Conservation (phyloP, 23 red algal species). For the Gracilaria gracilis region DNA sequence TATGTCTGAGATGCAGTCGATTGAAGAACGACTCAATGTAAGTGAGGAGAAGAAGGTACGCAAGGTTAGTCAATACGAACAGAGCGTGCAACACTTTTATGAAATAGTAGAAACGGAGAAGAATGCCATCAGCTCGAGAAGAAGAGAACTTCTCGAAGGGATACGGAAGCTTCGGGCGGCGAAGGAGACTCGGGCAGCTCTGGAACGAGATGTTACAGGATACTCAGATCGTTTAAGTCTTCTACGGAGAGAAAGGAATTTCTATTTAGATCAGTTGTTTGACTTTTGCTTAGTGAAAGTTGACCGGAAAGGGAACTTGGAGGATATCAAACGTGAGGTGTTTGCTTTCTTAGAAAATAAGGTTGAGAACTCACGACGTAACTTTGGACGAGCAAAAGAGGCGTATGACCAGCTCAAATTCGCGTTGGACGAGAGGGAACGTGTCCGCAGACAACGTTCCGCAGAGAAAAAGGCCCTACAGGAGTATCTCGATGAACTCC, state of each 20-base stretch:
- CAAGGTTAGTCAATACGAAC: constrained; percentile 12
- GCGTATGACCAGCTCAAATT: background rate
- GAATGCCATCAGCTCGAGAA: constrained; percentile 14
- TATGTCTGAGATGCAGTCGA: constrained; percentile 9
- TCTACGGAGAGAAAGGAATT: constrained; percentile 35
- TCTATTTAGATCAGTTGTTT: constrained; percentile 28
- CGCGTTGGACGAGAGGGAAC: constrained; percentile 36
- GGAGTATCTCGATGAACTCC: constrained; percentile 39
- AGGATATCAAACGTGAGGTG: background rate
- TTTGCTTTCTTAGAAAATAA: constrained; percentile 7
- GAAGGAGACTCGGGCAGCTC: constrained; percentile 21
- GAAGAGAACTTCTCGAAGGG: background rate
- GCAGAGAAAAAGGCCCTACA: constrained; percentile 6
- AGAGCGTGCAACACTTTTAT: constrained; percentile 13
- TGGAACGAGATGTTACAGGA: constrained; percentile 10
- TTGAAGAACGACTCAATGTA: constrained; percentile 21
- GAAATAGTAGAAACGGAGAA: constrained; percentile 34
- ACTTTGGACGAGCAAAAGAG: constrained; percentile 11
- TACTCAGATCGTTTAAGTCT: constrained; percentile 13
- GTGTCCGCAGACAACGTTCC: background rate
- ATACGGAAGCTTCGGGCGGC: constrained; percentile 18
- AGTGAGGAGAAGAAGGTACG: constrained; percentile 26
- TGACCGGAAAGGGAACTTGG: constrained; percentile 8
- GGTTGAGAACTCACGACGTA: background rate
- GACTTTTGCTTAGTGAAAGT: background rate